These are phyloP conservation scores for Amylocystis lapponica DNA, from an alignment of 768 basidiomycete species.

Conservation along the genomic window DNA sequence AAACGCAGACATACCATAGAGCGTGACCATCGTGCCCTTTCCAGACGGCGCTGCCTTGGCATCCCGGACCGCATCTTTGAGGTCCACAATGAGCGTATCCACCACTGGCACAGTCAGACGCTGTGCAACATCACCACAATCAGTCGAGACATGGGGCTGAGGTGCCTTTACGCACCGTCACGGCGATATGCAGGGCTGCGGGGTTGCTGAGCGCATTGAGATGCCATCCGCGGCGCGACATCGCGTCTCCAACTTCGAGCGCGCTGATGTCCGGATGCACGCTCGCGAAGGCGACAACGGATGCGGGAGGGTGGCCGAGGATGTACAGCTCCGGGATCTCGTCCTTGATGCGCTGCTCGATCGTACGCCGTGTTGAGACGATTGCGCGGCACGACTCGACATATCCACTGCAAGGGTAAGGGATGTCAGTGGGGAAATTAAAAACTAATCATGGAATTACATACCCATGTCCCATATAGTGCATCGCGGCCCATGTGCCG, in stretches of 20 bases:
- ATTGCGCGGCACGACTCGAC: slow-evolving; percentile 79
- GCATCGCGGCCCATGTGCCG: slow-evolving; percentile 95
- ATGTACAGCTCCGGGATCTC: slow-evolving; percentile 82
- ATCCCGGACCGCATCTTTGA: slow-evolving; percentile 71
- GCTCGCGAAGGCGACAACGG: slow-evolving; percentile 85
- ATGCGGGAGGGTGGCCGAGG: slow-evolving; percentile 84
- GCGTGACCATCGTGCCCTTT: slow-evolving; percentile 82
- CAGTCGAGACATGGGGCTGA: background rate
- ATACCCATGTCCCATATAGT: slow-evolving; percentile 83
- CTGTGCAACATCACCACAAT: slow-evolving; percentile 30
- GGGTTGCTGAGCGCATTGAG: slow-evolving; percentile 79
- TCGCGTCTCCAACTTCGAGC: slow-evolving; percentile 87
- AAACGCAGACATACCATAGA: slow-evolving; percentile 75
- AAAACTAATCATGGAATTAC: slow-evolving; percentile 21
- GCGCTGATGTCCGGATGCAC: slow-evolving; percentile 51
- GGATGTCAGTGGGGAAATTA: background rate
- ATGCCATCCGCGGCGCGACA: slow-evolving; percentile 88
- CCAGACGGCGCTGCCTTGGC: slow-evolving; percentile 61
- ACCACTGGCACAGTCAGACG: slow-evolving; percentile 71
- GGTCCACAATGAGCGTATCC: slow-evolving; percentile 77
- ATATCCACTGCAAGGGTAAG: slow-evolving; percentile 60
- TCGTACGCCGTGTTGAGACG: slow-evolving; percentile 64
- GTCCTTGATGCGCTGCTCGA: slow-evolving; percentile 58
- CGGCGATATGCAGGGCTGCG: slow-evolving; percentile 86
- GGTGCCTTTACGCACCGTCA: slow-evolving; percentile 67